Conservation (phyloP, 441 rosid species). For the Breynia disticha region DNA sequence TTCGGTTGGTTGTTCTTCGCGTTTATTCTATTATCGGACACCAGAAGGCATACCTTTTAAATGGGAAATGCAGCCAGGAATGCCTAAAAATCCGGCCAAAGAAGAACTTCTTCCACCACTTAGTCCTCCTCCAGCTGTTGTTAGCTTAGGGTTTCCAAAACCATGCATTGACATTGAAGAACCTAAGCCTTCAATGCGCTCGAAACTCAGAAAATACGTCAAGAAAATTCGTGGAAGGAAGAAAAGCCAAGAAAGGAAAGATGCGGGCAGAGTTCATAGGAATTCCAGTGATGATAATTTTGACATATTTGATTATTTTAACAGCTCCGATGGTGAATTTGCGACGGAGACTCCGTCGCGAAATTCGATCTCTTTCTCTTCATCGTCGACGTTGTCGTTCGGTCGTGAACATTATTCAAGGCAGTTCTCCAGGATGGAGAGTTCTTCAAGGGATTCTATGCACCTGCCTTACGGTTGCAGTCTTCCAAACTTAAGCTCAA, state of each 20-base stretch:
- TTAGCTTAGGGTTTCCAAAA: conserved; percentile 40
- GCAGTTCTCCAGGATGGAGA: conserved; percentile 16
- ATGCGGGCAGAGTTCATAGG: background rate
- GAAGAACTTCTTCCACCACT: conserved; percentile 33
- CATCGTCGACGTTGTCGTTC: conserved; percentile 23
- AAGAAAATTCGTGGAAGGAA: conserved; percentile 9
- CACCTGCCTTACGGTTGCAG: conserved; percentile 22
- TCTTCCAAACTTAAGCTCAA: conserved; percentile 25
- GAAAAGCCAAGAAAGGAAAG: background rate
- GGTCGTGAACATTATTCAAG: conserved; percentile 4
- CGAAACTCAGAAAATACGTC: conserved; percentile 33
- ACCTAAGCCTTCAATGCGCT: conserved; percentile 20
- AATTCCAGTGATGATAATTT: conserved; percentile 13
- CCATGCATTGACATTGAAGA: conserved; percentile 29
- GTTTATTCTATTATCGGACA: conserved; percentile 26
- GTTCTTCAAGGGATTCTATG: conserved; percentile 13
- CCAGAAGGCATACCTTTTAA: conserved; percentile 55
- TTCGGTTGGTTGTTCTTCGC: conserved; percentile 32
- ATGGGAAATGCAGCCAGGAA: conserved; percentile 81
- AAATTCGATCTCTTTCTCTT: conserved; percentile 32
- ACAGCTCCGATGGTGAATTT: conserved; percentile 26
- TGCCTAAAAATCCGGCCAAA: conserved; percentile 38
- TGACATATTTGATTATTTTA: conserved; percentile 22
- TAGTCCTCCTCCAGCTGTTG: conserved; percentile 65
- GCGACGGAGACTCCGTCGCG: conserved; percentile 10